Conservation (phyloP, 192 early-diverging fungal genomes). For the Coemansia sp. region DNA sequence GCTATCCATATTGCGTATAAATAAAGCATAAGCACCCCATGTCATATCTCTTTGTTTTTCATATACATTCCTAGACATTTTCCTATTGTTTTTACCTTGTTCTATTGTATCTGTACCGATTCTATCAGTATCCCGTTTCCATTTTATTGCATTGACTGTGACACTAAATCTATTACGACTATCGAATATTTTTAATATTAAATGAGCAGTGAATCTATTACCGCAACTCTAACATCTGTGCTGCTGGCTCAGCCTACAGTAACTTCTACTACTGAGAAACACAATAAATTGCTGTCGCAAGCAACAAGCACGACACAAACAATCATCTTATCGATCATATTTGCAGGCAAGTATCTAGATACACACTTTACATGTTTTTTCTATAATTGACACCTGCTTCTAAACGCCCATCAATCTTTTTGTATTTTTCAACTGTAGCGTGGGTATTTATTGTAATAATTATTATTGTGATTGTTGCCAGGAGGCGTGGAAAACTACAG, state of each 20-base stretch:
- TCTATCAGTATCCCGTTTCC: too few relatives aligned
- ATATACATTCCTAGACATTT: too few relatives aligned
- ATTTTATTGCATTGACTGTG: too few relatives aligned
- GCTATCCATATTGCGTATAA: too few relatives aligned
- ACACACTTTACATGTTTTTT: neutral
- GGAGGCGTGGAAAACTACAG: constrained; percentile 4
- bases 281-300: constrained; percentile 1
- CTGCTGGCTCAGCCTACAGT: neutral
- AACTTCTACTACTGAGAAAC: neutral
- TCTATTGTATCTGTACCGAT: too few relatives aligned
- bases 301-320: constrained; percentile 15
- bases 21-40: too few relatives aligned
- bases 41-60: too few relatives aligned
- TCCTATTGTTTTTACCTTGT: too few relatives aligned
- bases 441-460: constrained; percentile 9
- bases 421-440: neutral
- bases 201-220: neutral
- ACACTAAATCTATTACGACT: too few relatives aligned
- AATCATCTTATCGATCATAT: constrained; percentile 15
- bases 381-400: too few relatives aligned
- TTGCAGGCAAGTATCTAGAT: constrained; percentile 14
- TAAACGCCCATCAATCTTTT: too few relatives aligned
- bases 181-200: neutral
- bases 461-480: constrained; percentile 9
- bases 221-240: neutral